phyloP scores from a whole-genome alignment of 257 asterid genomes.

The Jaltomata sinuosa region DNA sequence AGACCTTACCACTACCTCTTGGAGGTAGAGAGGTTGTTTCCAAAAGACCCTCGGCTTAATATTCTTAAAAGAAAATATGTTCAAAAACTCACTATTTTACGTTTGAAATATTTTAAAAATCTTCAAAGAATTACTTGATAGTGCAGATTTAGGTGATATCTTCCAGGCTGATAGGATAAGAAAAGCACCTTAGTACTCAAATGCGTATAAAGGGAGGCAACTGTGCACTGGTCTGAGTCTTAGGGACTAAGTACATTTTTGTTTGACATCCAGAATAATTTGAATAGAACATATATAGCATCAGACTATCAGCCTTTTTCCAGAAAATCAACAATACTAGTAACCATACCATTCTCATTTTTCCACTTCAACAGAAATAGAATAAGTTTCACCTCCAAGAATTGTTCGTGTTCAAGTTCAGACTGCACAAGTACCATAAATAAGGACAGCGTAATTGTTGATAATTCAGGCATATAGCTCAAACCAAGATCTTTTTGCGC shows the following conservation, averaged over 20 bases:
- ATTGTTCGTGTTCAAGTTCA: constrained; percentile 92
- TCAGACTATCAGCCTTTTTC: not conserved
- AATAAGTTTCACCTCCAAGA: constrained; percentile 45
- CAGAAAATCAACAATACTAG: constrained; percentile 1
- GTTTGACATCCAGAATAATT: not conserved
- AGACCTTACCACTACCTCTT: too few species aligned
- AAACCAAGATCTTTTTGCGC: constrained; percentile 84
- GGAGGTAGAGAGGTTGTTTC: too few species aligned
- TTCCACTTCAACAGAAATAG: constrained; percentile 77
- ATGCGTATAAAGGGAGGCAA: not conserved
- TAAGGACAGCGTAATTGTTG: constrained; percentile 47
- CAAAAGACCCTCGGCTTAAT: too few species aligned
- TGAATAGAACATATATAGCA: not conserved
- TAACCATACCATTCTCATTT: constrained; percentile 51
- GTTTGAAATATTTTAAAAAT: not conserved
- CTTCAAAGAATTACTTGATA: not conserved
- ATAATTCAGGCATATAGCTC: constrained; percentile 38
- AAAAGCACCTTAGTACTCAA: not conserved
- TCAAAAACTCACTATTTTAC: not conserved
- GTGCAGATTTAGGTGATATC: not conserved
- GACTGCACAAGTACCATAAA: constrained; percentile 53
- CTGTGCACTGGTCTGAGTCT: not conserved
- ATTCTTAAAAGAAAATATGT: not conserved
- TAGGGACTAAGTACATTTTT: not conserved
- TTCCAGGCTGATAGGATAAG: not conserved